A percentile compares a stretch with the other conserved stretches of the same genome.
Conservation (phyloP, 2,329 filamentous ascomycete species). For the Metarhizium album region DNA sequence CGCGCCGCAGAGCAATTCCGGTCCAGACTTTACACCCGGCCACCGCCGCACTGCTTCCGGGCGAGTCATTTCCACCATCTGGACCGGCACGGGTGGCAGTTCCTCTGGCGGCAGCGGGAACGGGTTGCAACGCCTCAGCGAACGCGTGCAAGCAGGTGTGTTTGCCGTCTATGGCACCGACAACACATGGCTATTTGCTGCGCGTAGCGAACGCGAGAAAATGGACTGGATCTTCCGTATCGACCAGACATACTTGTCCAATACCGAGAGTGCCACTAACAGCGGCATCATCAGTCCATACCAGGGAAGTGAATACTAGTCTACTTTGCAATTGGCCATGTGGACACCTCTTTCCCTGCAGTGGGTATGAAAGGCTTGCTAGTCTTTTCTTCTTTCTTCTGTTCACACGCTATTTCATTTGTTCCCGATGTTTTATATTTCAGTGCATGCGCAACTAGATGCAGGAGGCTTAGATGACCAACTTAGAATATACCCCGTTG, state of each 20-base stretch:
- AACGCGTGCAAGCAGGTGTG: constrained; percentile 57
- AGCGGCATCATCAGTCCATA: constrained; percentile 27
- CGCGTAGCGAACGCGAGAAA: constrained; percentile 81
- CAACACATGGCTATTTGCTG: constrained; percentile 92
- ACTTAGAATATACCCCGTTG: constrained; percentile 8
- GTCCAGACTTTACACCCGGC: constrained; percentile 29
- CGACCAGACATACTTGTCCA: constrained; percentile 62
- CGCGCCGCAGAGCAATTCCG: constrained; percentile 18
- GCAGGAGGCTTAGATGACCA: constrained; percentile 3
- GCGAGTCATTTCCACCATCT: constrained; percentile 43
- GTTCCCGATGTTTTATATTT: constrained; percentile 1
- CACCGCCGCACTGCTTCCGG: constrained; percentile 41
- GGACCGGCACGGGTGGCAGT: constrained; percentile 33
- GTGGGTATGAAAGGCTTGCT: background rate
- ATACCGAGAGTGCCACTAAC: constrained; percentile 29
- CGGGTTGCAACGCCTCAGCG: constrained; percentile 43
- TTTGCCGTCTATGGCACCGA: constrained; percentile 92
- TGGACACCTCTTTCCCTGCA: background rate
- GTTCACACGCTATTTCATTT: background rate
- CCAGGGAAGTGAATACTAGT: constrained; percentile 21
- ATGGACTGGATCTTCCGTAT: constrained; percentile 95
- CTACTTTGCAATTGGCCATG: background rate
- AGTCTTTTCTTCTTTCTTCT: background rate
- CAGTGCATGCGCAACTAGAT: background rate
- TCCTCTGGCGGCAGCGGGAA: constrained; percentile 12